Percentiles rank a stretch among this genome's conserved stretches.
Evolutionary conservation across 768 basidiomycete species (phyloP).

Genomic region (Pulveroboletus sp.): DNA sequence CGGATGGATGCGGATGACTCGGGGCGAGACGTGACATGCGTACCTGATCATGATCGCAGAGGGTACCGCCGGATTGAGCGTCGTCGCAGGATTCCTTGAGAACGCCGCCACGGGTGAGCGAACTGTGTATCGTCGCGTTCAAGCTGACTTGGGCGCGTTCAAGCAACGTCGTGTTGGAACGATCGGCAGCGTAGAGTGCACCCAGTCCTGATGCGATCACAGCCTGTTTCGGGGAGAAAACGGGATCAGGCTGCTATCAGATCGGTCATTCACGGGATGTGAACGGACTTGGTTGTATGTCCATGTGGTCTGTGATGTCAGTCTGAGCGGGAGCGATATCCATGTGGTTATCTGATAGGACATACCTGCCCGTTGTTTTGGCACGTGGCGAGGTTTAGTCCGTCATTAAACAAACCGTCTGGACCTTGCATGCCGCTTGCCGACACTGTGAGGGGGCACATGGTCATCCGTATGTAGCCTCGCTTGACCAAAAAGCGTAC

Average conservation of each 20-base stretch:
- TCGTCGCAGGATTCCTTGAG: conserved; percentile 54
- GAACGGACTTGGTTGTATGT: conserved; percentile 52
- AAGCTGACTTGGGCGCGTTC: conserved; percentile 51
- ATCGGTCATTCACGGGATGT: neutral
- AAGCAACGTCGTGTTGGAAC: conserved; percentile 35
- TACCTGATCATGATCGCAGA: conserved; percentile 48
- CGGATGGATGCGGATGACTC: too few relatives aligned
- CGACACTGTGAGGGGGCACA: conserved; percentile 17
- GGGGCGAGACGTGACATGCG: neutral
- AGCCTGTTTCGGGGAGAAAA: conserved; percentile 30
- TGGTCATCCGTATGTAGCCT: neutral
- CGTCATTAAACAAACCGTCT: conserved; percentile 32
- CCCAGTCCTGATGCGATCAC: conserved; percentile 55
- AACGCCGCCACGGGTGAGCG: conserved; percentile 38
- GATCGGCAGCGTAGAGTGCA: conserved; percentile 41
- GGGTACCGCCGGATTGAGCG: conserved; percentile 34
- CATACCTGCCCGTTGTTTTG: conserved; percentile 27
- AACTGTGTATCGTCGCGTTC: conserved; percentile 44
- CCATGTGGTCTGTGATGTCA: conserved; percentile 46
- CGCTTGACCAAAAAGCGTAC: conserved; percentile 16
- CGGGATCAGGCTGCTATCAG: too few relatives aligned
- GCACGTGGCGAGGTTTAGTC: conserved; percentile 22
- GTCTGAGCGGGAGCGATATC: neutral
- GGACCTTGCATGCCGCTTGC: conserved; percentile 28
- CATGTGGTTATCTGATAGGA: neutral